Evolutionary conservation across 2,329 filamentous ascomycete species (phyloP).

Genomic region (Falciphora oryzae): DNA sequence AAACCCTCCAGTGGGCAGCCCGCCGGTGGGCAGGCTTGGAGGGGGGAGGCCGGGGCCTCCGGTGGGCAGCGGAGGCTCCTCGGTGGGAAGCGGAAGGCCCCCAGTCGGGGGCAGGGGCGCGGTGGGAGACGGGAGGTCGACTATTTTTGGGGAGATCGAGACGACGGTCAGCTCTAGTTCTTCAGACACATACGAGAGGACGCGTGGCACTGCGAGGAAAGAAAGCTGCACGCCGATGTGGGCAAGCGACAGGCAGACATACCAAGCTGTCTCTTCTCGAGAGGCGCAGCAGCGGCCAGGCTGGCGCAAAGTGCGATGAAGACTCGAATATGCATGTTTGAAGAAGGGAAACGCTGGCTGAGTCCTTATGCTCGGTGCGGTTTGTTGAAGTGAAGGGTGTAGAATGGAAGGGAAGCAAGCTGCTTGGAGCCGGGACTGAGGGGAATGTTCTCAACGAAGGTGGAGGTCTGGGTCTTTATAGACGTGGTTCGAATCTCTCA

Average conservation of each 20-base stretch:
- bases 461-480: not conserved
- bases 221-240: too few species aligned
- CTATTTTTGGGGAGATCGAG: not conserved
- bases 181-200: too few species aligned
- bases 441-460: not conserved
- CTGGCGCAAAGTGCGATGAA: not conserved
- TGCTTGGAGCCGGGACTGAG: not conserved
- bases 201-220: too few species aligned
- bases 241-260: not conserved
- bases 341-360: not conserved
- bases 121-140: not conserved
- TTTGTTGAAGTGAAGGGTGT: not conserved
- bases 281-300: not conserved
- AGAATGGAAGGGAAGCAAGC: not conserved
- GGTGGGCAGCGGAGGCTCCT: too few species aligned
- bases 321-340: not conserved
- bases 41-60: too few species aligned
- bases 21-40: not conserved
- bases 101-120: too few species aligned
- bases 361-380: not conserved
- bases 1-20: not conserved
- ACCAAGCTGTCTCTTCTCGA: not conserved
- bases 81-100: too few species aligned
- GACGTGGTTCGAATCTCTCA: not conserved
- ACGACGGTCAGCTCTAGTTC: not conserved